Base-by-base conservation (phyloP, 306 rosid genomes). In the Corylus heterophylla region DNA sequence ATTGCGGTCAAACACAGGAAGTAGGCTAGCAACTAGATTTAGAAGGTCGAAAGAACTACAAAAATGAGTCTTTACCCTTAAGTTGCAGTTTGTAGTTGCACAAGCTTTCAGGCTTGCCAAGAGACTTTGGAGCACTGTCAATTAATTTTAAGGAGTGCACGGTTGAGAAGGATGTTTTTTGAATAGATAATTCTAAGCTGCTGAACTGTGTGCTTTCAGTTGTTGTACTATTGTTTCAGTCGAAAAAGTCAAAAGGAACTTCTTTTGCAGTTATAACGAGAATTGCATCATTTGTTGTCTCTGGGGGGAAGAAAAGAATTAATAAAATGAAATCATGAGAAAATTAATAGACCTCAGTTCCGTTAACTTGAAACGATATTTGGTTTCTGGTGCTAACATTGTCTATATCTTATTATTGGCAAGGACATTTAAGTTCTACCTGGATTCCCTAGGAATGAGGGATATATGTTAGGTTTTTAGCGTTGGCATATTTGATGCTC, bases 61-160 rank as follows among this genome's bases (percentile, higher is more conserved):
- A 62, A 29, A 27, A 31, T 13, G 42, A 31, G 42, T 10, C 8
- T 14, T 62, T 62, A 62, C 42, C 45, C 62, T 18, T 27, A 62
- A 31, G 29, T 62, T 62, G 45, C 69, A 12, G 69, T 62, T 29
- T 62, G 44, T 62, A 27, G 12, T 29, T 29, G 39, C 69, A 29
- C 69, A 12, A 2, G 18, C 45, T 29, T 29, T 62, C 18, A 13
- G 18, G 64, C 35, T 58, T 58, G 64, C 64, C 64, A 58, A 58
- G 35, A 58, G 64, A 58, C 66, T 59, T 59, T 59, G 66, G 66
- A 59, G 31, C 66, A 59, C 35, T 59, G 10, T 59, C 35, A 20
- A 58, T 62, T 27, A 29, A 5, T 31, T 31, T 20, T 8, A 58
- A 62, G 0, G 69, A 62, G 44, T 13, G 44, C 42, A 62, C 29